phyloP scores from a whole-genome alignment of 1,284 basidiomycete species.

The Papiliotrema terrestris region DNA sequence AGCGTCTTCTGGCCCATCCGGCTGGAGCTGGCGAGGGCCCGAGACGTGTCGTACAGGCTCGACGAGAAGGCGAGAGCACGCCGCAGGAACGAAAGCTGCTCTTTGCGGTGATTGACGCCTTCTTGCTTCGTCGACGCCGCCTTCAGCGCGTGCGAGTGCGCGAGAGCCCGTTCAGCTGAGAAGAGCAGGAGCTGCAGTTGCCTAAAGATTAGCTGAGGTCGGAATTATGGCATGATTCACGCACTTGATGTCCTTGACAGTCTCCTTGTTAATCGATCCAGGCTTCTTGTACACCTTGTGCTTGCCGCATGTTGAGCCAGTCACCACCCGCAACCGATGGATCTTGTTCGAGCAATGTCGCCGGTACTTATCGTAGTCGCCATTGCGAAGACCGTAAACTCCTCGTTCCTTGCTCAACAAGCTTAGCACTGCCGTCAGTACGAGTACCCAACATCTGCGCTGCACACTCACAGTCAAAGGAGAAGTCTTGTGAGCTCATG shows the following conservation, averaged over 20 bases:
- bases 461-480: slow-evolving; percentile 33
- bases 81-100: slow-evolving; percentile 62
- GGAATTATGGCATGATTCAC: slow-evolving; percentile 41
- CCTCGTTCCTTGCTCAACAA: slow-evolving; percentile 84
- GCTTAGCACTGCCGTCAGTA: slow-evolving; percentile 60
- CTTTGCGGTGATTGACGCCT: slow-evolving; percentile 20
- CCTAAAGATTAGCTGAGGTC: slow-evolving; percentile 10
- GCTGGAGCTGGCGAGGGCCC: slow-evolving; percentile 55
- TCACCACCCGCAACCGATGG: slow-evolving; percentile 75
- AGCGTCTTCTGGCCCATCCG: slow-evolving; percentile 31
- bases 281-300: slow-evolving; percentile 84
- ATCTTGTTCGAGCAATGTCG: slow-evolving; percentile 84
- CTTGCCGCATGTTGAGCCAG: slow-evolving; percentile 83
- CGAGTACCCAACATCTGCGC: not conserved
- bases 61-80: slow-evolving; percentile 80
- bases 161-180: slow-evolving; percentile 88
- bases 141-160: slow-evolving; percentile 77
- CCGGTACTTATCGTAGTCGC: slow-evolving; percentile 81
- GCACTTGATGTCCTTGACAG: slow-evolving; percentile 73
- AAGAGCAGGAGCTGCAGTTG: slow-evolving; percentile 74
- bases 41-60: slow-evolving; percentile 61
- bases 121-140: slow-evolving; percentile 35
- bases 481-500: slow-evolving; percentile 19
- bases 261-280: slow-evolving; percentile 61
- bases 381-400: slow-evolving; percentile 84